Conservation (phyloP, 495 filamentous ascomycete genomes). For the Neurospora discreta region DNA sequence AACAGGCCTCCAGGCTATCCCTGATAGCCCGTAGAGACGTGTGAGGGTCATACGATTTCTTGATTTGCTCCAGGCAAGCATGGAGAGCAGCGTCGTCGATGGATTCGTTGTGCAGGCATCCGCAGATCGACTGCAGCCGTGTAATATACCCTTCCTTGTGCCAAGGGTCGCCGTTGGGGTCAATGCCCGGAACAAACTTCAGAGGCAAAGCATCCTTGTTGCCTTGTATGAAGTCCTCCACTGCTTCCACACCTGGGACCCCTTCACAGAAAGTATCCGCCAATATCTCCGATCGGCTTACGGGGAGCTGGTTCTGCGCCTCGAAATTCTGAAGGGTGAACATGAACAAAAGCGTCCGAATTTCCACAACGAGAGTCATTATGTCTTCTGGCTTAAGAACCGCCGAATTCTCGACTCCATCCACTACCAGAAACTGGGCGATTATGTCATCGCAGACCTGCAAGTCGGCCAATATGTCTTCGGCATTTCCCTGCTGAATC, state of each 20-base stretch:
- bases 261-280: conserved; percentile 11
- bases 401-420: not conserved
- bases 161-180: not conserved
- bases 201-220: conserved; percentile 7
- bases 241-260: conserved; percentile 1
- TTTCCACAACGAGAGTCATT: conserved; percentile 7
- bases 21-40: not conserved
- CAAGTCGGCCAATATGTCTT: conserved; percentile 4
- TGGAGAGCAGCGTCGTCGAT: not conserved
- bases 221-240: conserved; percentile 2
- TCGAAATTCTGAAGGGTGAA: conserved; percentile 2
- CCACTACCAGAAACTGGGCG: conserved; percentile 5
- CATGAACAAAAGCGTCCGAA: conserved; percentile 18
- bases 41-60: not conserved
- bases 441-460: conserved; percentile 9
- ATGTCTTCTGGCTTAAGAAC: not conserved
- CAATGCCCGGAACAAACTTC: conserved; percentile 1
- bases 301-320: not conserved
- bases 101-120: not conserved
- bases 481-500: not conserved
- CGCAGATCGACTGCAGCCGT: conserved; percentile 6
- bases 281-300: conserved; percentile 6
- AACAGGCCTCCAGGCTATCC: not conserved
- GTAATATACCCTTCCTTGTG: not conserved
- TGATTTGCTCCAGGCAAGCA: not conserved